These are phyloP conservation scores for Sphagnum magellanicum DNA, from an alignment of 228 moss, liverwort and hornwort genomes.

Conservation along the genomic window DNA sequence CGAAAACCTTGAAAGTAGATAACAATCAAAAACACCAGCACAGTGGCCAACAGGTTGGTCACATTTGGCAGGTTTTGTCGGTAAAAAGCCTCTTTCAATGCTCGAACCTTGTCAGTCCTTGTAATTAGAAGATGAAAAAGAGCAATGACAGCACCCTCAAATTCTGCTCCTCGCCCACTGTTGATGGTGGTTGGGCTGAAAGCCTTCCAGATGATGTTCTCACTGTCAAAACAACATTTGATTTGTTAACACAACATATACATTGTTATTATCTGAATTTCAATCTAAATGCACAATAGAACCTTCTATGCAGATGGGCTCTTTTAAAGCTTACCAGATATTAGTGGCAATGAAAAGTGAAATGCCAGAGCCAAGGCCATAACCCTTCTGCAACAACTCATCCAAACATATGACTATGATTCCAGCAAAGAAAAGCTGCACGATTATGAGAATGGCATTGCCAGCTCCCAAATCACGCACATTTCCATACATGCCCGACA, in stretches of 20 bases:
- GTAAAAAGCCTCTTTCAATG: constrained; percentile 89
- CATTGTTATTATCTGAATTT: background rate
- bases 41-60: constrained; percentile 83
- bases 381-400: constrained; percentile 93
- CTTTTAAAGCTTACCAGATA: constrained; percentile 55
- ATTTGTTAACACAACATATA: background rate
- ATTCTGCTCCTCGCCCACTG: constrained; percentile 91
- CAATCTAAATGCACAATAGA: background rate
- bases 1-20: constrained; percentile 98
- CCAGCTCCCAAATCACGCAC: constrained; percentile 87
- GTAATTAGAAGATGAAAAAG: constrained; percentile 87
- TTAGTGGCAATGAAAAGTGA: constrained; percentile 97
- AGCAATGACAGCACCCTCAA: constrained; percentile 95
- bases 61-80: constrained; percentile 85
- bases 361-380: constrained; percentile 90
- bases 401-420: constrained; percentile 95
- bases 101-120: constrained; percentile 77
- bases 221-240: constrained; percentile 26
- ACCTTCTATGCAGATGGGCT: background rate
- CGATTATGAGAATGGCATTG: constrained; percentile 91
- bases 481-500: constrained; percentile 94
- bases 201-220: constrained; percentile 97
- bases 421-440: constrained; percentile 92
- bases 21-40: constrained; percentile 84
- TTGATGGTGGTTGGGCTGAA: constrained; percentile 94